These are phyloP conservation scores for Paulownia fortunei DNA, from an alignment of 257 asterid genomes.

Conservation along the genomic window DNA sequence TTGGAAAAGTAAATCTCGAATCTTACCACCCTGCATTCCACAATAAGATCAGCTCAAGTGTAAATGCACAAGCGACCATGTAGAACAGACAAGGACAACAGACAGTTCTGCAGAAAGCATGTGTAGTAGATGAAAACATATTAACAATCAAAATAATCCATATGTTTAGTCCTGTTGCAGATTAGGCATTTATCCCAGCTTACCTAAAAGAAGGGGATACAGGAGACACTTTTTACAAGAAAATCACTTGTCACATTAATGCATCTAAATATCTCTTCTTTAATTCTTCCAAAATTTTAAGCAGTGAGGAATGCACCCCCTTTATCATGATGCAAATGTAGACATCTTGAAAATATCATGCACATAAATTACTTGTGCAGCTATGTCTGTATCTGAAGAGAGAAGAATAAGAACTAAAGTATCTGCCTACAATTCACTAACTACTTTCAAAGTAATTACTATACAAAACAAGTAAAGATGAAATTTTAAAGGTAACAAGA, in stretches of 20 bases:
- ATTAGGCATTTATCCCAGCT: background rate
- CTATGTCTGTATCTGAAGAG: background rate
- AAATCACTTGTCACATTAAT: background rate
- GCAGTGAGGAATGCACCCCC: background rate
- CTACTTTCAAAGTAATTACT: background rate
- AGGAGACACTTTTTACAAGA: constrained; percentile 8
- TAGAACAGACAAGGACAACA: background rate
- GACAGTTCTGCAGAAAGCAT: constrained; percentile 8
- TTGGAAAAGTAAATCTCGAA: constrained; percentile 89
- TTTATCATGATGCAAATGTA: background rate
- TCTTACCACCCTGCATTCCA: constrained; percentile 81
- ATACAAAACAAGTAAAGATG: background rate
- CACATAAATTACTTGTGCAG: background rate
- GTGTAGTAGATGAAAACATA: background rate
- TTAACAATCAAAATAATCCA: background rate
- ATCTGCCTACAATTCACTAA: background rate
- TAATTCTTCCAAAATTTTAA: background rate
- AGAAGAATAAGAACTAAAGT: background rate
- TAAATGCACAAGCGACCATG: constrained; percentile 24
- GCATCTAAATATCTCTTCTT: background rate
- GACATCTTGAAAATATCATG: background rate
- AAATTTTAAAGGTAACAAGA: background rate
- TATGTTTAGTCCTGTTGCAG: background rate
- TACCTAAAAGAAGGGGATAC: background rate
- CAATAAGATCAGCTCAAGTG: constrained; percentile 11